Evolutionary conservation across 768 basidiomycete genomes (phyloP), one percentile per base, ranked within the genome.

Genomic region (Boletus subparvulus): DNA sequence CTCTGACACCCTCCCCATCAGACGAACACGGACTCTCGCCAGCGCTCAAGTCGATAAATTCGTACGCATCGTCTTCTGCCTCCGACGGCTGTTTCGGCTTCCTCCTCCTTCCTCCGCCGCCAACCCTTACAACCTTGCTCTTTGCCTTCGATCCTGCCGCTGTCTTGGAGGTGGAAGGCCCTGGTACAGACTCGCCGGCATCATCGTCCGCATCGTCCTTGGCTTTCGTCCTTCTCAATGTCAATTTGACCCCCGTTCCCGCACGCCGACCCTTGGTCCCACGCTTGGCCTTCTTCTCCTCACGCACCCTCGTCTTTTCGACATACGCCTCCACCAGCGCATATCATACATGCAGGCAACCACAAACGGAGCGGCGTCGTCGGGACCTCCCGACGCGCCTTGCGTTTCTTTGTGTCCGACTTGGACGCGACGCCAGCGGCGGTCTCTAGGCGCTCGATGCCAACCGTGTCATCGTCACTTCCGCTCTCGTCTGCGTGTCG

Each of bases 321-420:
- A 90, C 83, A 60, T 79, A 94, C 17, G 79, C 79, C 42, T 80
- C 72, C 6, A 87, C 86, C 24, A 95, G 66, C 4, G 13, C 76
- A 72, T 12, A 94, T 81, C 78, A 96, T 87, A 51, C 80, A 85
- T 24, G 88, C 91, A 0, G 93, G 90, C 72, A 94, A 80, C 93
- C 93, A 96, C 12, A 93, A 68, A 14, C 87, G 79, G 47, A 86
- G 68, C 52, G 81, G 80, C 47, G 75, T 78, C n/a, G 75, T 72
- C 0, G 86, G 86, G 6, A 60, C 39, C 60, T 69, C 70, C 19
- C 66, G 70, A 54, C 59, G 66, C 6, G 61, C 59, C 57, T 62
- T 68, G 40, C 62, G 65, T 60, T 47, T 68, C 56, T 63, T 69
- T 21, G 41, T 49, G 26, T 56, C 56, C 10, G 47, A 62, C 53